Evolutionary conservation across 2,329 filamentous ascomycete species (phyloP).

Genomic region (Fusarium dimerum): DNA sequence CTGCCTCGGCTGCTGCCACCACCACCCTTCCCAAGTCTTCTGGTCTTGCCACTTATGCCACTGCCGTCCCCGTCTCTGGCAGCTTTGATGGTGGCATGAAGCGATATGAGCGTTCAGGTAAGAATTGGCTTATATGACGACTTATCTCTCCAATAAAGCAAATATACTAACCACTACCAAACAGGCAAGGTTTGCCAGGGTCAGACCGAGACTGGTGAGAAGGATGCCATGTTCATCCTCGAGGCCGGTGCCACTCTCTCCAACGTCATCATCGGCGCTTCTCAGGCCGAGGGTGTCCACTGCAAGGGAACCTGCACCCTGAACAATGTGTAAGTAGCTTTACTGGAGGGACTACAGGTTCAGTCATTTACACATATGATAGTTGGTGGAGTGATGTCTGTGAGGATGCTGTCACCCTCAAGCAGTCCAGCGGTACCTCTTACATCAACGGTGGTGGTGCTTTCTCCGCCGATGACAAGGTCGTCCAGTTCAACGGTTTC

Average conservation of each 20-base stretch:
- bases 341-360: neutral
- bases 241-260: constrained; percentile 50
- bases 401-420: constrained; percentile 39
- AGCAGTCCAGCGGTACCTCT: constrained; percentile 41
- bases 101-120: constrained; percentile 21
- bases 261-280: constrained; percentile 56
- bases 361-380: neutral
- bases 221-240: constrained; percentile 51
- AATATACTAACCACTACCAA: neutral
- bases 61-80: constrained; percentile 21
- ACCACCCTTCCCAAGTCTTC: constrained; percentile 23
- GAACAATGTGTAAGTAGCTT: constrained; percentile 31
- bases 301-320: constrained; percentile 47
- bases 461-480: constrained; percentile 21
- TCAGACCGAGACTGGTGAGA: constrained; percentile 27
- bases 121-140: neutral
- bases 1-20: constrained; percentile 20
- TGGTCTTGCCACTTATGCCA: constrained; percentile 17
- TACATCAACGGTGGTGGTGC: constrained; percentile 37
- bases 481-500: constrained; percentile 44
- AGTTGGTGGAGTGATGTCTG: constrained; percentile 41
- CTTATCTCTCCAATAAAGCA: neutral
- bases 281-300: constrained; percentile 52
- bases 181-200: constrained; percentile 27
- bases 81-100: constrained; percentile 24